phyloP scores from a whole-genome alignment of 2,329 filamentous ascomycete genomes.

The Cladosporium sp. region DNA sequence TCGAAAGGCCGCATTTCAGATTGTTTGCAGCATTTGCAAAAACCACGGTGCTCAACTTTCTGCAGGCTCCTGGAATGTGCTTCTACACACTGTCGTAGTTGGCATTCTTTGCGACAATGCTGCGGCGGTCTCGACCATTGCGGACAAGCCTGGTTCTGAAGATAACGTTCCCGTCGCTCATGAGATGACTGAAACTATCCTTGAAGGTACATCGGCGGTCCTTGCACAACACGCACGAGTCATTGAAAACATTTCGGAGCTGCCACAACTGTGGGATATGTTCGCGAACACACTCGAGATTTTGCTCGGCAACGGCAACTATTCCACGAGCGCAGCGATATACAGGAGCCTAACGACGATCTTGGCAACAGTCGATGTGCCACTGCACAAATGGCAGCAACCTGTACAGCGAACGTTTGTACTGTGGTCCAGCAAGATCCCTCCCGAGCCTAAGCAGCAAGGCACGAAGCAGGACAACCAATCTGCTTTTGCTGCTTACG shows the following conservation, averaged over 20 bases:
- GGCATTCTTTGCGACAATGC: conserved; percentile 57
- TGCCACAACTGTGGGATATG: conserved; percentile 73
- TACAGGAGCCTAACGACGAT: conserved; percentile 44
- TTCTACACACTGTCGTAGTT: conserved; percentile 78
- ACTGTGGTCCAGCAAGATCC: conserved; percentile 36
- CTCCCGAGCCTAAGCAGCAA: conserved; percentile 23
- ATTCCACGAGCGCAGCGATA: conserved; percentile 44
- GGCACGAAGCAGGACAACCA: conserved; percentile 57
- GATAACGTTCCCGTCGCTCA: conserved; percentile 19
- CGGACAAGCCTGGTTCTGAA: conserved; percentile 13
- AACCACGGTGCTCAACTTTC: conserved; percentile 81
- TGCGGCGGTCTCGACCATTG: not conserved
- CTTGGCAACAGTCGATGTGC: conserved; percentile 35
- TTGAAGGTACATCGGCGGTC: conserved; percentile 70
- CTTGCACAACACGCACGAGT: conserved; percentile 75
- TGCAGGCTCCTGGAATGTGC: conserved; percentile 78
- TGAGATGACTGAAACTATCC: conserved; percentile 71
- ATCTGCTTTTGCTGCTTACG: conserved; percentile 80
- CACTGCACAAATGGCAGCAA: conserved; percentile 28
- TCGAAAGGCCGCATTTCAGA: conserved; percentile 86
- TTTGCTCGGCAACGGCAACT: conserved; percentile 43
- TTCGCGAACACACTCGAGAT: conserved; percentile 68
- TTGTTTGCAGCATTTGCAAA: conserved; percentile 85
- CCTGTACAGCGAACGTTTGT: conserved; percentile 32
- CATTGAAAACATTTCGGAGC: conserved; percentile 64